Base-by-base conservation (phyloP, 140 eudicot genomes). In the Erigeron philadelphicus region DNA sequence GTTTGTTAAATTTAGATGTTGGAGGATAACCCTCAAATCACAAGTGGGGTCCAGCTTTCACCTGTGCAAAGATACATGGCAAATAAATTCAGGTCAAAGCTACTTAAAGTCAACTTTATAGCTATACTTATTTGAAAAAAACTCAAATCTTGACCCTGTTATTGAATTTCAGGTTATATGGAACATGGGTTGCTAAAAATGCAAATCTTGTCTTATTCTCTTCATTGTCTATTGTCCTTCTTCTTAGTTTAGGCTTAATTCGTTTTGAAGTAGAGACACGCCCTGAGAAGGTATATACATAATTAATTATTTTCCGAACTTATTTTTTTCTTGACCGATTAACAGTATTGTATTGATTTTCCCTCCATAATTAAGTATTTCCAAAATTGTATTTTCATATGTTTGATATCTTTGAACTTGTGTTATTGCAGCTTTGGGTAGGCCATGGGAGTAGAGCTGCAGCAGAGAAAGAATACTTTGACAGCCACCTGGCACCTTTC, bases 371-470 rank as follows among this genome's bases (percentile, higher is more conserved):
- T 16, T 52, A 11, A 11, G 41, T 54, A 17, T 54, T 13, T 46
- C 38, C 3, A 31, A 0, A 31, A 31, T 2, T 31, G 61, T 10
- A 18, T 16, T 5, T 9, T 3, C 3, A 11, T 38, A 1, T 7
- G 6, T 9, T 75, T 57, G 38, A 40, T 64, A 61, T 78, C 13
- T 61, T 75, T 63, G 11, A 7, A 45, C 38, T 66, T 61, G 61
- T 71, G 10, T 69, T 77, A 48, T 80, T 81, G 57, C 85, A 94
- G 99, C 92, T 94, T 63, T 94, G 99, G 99, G 99, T 94, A 55
- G 95, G 95, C 57, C 94, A 83, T 53, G 90, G 94, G 70, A 94
- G 99, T 75, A 87, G 85, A 88, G 97, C 99, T 69, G 95, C 95
- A 10, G 86, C 87, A 78, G 99, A 94, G 88, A 94, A 87, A 79